Evolutionary conservation across 108 stramenopile species (phyloP), one percentile per base, ranked within the genome.

Genomic region (Phaeodactylum tricornutum): DNA sequence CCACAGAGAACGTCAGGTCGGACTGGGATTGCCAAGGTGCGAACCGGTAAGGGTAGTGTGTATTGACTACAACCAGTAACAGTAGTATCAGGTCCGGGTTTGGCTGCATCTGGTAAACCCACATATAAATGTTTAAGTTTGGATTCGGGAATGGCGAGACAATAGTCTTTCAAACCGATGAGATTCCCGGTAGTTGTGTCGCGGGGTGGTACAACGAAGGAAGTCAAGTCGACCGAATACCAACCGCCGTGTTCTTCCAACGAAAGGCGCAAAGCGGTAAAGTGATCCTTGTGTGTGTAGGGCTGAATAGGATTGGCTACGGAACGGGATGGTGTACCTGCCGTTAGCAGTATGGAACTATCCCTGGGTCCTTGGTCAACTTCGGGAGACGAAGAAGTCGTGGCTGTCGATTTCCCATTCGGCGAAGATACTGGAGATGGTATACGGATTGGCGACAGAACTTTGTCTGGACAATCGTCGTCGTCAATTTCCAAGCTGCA

Each of bases 1-100:
- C 76, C 76, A 34, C 81, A 84, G 41, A 93, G 60, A n/a, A 93
- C 82, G 72, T 93, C 91, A 8, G 81, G 84, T 14, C 91, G 79
- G 29, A 93, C 73, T 1, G 84, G 72, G 47, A 86, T 75, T 4
- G 80, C 51, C 28, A 84, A 59, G 4, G 80, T 84, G 29, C 89
- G 62, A 6, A 87, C 70, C 0, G 89, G 88, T 17, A 49, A 43
- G 6, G 16, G 69, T 33, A 21, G 19, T 52, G 26, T 29, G 43
- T 25, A 36, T 51, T 47, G 17, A 51, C 39, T n/a, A n/a, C n/a
- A n/a, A n/a, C n/a, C n/a, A n/a, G n/a, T n/a, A n/a, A n/a, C n/a
- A n/a, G n/a, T n/a, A n/a, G n/a, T 24, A 30, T 36, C n/a, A 1
- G 19, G 6, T 39, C 11, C n/a, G 4, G 11, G 35, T 25, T 3